Conservation (phyloP, 1,284 basidiomycete species). For the Fomitopsis palustris region DNA sequence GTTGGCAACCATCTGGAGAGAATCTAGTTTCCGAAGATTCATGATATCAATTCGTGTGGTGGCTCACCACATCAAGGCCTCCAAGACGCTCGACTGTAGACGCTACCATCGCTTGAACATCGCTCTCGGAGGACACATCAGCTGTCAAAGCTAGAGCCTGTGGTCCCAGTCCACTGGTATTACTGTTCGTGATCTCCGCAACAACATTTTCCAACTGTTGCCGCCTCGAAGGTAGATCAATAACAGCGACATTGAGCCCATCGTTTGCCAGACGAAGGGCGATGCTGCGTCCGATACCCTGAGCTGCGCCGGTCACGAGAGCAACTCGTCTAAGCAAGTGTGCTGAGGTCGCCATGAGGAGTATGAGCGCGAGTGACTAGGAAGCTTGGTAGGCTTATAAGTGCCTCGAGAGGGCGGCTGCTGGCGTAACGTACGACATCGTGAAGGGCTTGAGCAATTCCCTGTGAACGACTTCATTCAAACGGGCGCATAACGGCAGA, state of each 20-base stretch:
- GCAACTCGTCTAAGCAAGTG: slow-evolving; percentile 10
- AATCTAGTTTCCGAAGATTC: too few relatives aligned
- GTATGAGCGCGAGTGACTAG: too few relatives aligned
- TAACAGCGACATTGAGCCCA: slow-evolving; percentile 35
- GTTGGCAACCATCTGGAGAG: slow-evolving; percentile 29
- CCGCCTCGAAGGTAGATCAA: slow-evolving; percentile 28
- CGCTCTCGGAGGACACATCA: slow-evolving; percentile 32
- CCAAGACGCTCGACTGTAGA: slow-evolving; percentile 9
- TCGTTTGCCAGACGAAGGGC: slow-evolving; percentile 36
- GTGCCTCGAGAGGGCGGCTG: too few relatives aligned
- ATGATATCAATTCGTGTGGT: not conserved
- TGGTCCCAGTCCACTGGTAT: slow-evolving; percentile 20
- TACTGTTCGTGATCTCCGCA: slow-evolving; percentile 26
- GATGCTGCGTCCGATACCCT: slow-evolving; percentile 37
- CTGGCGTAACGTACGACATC: too few relatives aligned
- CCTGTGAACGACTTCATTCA: too few relatives aligned
- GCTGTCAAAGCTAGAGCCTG: slow-evolving; percentile 21
- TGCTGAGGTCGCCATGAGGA: too few relatives aligned
- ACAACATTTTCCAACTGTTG: slow-evolving; percentile 22
- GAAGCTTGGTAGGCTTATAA: too few relatives aligned
- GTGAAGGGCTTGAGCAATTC: too few relatives aligned
- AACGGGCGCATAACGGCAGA: too few relatives aligned
- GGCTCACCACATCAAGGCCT: slow-evolving; percentile 4
- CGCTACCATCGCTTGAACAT: slow-evolving; percentile 32
- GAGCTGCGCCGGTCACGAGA: slow-evolving; percentile 32